These are phyloP conservation scores for Teratosphaeria pseudoeucalypti DNA, from an alignment of 2,329 filamentous ascomycete species.

Conservation along the genomic window DNA sequence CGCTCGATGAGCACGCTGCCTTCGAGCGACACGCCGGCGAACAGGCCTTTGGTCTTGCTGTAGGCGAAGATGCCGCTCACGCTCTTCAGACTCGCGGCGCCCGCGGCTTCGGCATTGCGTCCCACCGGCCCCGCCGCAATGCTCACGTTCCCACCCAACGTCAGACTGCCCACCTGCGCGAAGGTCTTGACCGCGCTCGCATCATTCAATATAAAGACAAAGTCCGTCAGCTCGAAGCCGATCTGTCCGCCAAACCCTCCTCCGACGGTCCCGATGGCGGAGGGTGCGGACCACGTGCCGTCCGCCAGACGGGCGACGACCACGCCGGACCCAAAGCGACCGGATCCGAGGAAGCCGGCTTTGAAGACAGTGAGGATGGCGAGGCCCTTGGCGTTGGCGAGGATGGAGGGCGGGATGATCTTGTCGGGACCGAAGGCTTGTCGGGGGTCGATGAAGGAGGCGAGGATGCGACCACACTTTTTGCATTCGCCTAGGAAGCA, in stretches of 20 bases:
- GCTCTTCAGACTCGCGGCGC: slow-evolving; percentile 79
- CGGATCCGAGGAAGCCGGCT: slow-evolving; percentile 75
- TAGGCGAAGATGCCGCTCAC: slow-evolving; percentile 93
- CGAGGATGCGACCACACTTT: slow-evolving; percentile 91
- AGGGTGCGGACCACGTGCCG: slow-evolving; percentile 71
- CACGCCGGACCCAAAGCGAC: slow-evolving; percentile 69
- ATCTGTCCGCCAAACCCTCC: slow-evolving; percentile 80
- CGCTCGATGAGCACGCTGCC: slow-evolving; percentile 88
- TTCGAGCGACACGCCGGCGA: slow-evolving; percentile 89
- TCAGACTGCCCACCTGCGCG: slow-evolving; percentile 81
- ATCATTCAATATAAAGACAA: slow-evolving; percentile 98
- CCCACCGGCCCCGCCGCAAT: slow-evolving; percentile 90
- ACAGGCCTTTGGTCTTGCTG: slow-evolving; percentile 94
- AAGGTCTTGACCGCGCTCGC: slow-evolving; percentile 81
- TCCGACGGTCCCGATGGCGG: slow-evolving; percentile 69
- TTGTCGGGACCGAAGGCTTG: slow-evolving; percentile 95
- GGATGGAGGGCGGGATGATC: slow-evolving; percentile 82
- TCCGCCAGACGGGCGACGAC: slow-evolving; percentile 71
- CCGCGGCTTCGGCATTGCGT: slow-evolving; percentile 89
- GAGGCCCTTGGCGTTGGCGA: slow-evolving; percentile 86
- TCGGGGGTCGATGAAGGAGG: slow-evolving; percentile 85
- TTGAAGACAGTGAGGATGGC: slow-evolving; percentile 80
- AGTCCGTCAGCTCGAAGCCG: slow-evolving; percentile 80
- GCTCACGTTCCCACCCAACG: slow-evolving; percentile 90
- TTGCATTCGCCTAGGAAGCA: slow-evolving; percentile 72